Conservation (phyloP, 257 asterid species). For the Salvia splendens region DNA sequence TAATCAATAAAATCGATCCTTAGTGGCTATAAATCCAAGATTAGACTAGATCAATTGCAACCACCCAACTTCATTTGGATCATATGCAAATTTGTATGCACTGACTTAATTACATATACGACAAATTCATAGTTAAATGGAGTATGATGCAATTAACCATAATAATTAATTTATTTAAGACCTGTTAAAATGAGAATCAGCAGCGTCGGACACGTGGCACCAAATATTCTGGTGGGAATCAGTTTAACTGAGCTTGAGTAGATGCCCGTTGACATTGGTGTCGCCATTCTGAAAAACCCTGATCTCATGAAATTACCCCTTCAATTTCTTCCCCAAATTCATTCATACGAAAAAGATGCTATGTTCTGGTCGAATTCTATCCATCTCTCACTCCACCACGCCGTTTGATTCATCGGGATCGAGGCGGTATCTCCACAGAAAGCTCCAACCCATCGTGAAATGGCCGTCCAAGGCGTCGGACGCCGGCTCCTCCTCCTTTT, state of each 20-base stretch:
- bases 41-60: no score
- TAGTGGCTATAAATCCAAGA: no score
- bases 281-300: constrained; percentile 25
- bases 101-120: no score
- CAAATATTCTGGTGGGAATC: constrained; percentile 23
- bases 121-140: no score
- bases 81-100: no score
- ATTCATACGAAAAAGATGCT: constrained; percentile 42
- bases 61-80: no score
- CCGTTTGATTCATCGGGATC: constrained; percentile 41
- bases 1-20: no score
- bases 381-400: constrained; percentile 47
- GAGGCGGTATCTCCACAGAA: constrained; percentile 36
- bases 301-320: constrained; percentile 15
- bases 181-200: no score
- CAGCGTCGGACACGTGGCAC: constrained; percentile 10
- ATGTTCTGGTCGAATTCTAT: constrained; percentile 59
- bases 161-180: no score
- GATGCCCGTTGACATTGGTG: background rate
- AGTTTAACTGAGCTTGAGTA: constrained; percentile 2
- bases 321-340: constrained; percentile 5
- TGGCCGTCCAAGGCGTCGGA: constrained; percentile 68
- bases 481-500: constrained; percentile 54
- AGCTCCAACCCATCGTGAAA: constrained; percentile 40
- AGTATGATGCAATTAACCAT: no score